phyloP scores from a whole-genome alignment of 306 rosid species.

The Vigna trinervia region DNA sequence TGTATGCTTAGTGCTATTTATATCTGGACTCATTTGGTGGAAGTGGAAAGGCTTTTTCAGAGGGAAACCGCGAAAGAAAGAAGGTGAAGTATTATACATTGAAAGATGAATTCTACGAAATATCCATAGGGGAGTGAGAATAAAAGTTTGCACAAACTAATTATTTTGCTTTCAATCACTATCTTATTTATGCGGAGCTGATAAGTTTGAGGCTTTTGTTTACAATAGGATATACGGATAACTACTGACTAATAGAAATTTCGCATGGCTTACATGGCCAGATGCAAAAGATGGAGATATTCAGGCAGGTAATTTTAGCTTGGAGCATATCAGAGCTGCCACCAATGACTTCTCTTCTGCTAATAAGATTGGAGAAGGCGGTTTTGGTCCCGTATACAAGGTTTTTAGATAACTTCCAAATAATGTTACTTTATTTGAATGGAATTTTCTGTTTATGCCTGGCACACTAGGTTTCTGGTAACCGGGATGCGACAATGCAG shows the following conservation, averaged over 20 bases:
- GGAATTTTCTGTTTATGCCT: slow-evolving; percentile 32
- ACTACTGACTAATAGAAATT: not conserved
- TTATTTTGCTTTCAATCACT: not conserved
- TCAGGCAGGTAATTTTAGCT: slow-evolving; percentile 14
- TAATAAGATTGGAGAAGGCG: slow-evolving; percentile 19
- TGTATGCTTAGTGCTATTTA: not conserved
- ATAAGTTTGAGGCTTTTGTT: slow-evolving; percentile 20
- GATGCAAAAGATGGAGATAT: not conserved
- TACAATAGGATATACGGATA: slow-evolving; percentile 10
- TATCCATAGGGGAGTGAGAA: slow-evolving; percentile 5
- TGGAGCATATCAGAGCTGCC: slow-evolving; percentile 9
- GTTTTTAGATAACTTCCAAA: slow-evolving; percentile 9
- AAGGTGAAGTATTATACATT: slow-evolving; percentile 16
- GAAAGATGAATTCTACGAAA: not conserved
- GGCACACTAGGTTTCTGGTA: slow-evolving; percentile 6
- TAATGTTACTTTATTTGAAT: slow-evolving; percentile 5
- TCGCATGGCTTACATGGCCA: slow-evolving; percentile 34
- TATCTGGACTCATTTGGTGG: slow-evolving; percentile 11
- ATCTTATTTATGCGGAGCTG: not conserved
- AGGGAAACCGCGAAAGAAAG: not conserved
- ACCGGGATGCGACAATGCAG: slow-evolving; percentile 64
- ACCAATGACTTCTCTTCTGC: slow-evolving; percentile 19
- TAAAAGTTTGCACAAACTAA: slow-evolving; percentile 12
- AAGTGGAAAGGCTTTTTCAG: slow-evolving; percentile 13
- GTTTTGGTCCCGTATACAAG: slow-evolving; percentile 30